phyloP scores from a whole-genome alignment of 345 rosid genomes.

The Isatis tinctoria region DNA sequence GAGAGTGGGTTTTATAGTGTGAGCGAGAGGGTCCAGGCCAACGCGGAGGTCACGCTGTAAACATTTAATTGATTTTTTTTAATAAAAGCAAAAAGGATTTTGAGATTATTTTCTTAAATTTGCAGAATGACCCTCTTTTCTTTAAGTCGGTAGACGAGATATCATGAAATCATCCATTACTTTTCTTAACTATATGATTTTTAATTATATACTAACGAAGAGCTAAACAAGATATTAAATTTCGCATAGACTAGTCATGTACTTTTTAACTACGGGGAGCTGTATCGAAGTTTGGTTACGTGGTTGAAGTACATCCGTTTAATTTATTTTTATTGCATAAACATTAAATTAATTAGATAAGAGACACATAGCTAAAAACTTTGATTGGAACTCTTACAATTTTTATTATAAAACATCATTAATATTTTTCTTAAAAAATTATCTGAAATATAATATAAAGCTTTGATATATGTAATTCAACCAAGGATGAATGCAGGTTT shows the following conservation, averaged over 20 bases:
- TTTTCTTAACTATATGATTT: neutral
- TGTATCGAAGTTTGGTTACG: slow-evolving; percentile 15
- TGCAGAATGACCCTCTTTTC: neutral
- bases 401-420: neutral
- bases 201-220: neutral
- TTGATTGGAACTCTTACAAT: neutral
- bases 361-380: neutral
- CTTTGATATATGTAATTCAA: neutral
- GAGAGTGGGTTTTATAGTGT: slow-evolving; percentile 25
- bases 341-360: neutral
- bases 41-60: slow-evolving; percentile 35
- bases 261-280: neutral
- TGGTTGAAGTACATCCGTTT: slow-evolving; percentile 5
- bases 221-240: neutral
- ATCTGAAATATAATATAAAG: neutral
- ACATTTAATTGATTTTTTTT: neutral
- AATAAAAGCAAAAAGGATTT: neutral
- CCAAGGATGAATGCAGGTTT: neutral
- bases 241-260: neutral
- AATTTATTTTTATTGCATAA: neutral
- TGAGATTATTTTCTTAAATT: neutral
- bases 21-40: slow-evolving; percentile 18
- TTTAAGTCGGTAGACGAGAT: slow-evolving; percentile 23
- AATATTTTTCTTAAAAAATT: neutral
- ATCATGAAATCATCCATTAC: neutral